These are phyloP conservation scores for Chionographis japonica DNA, from an alignment of 106 monocot species.

Conservation along the genomic window DNA sequence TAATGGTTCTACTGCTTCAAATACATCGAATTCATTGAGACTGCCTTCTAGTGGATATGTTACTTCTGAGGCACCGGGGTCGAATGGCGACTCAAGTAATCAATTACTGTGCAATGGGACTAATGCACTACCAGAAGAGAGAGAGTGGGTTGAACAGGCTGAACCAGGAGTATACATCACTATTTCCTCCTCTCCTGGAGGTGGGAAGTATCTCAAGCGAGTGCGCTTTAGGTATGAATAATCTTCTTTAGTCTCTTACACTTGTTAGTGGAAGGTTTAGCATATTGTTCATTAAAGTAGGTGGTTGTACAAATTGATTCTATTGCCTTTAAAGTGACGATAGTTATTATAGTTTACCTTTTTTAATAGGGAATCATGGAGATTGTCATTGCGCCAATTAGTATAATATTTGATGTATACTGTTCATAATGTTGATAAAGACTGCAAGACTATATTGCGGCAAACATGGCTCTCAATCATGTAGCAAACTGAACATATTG, in stretches of 20 bases:
- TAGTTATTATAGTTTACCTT: too few species aligned
- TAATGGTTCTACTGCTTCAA: constrained; percentile 3
- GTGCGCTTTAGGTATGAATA: constrained; percentile 66
- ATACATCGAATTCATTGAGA: constrained; percentile 5
- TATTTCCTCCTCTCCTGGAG: constrained; percentile 29
- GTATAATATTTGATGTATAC: too few species aligned
- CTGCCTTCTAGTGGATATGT: constrained; percentile 3
- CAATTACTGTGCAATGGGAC: constrained; percentile 30
- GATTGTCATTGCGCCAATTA: too few species aligned
- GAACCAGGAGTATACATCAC: constrained; percentile 3
- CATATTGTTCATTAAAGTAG: too few species aligned
- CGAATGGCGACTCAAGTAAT: constrained; percentile 23
- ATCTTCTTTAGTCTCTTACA: background rate
- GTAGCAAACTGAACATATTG: too few species aligned
- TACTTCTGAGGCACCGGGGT: constrained; percentile 15
- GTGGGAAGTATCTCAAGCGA: constrained; percentile 64
- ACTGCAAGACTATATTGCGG: too few species aligned
- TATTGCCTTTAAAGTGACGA: too few species aligned
- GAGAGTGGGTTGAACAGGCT: constrained; percentile 38
- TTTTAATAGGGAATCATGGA: too few species aligned
- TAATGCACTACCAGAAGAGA: constrained; percentile 21
- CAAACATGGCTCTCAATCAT: too few species aligned
- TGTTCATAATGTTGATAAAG: too few species aligned
- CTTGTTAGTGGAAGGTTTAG: too few species aligned
- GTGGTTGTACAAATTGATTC: too few species aligned